A percentile compares a stretch with the other conserved stretches of the same genome.
These are phyloP conservation scores for Talaromyces albobiverticillius DNA, from an alignment of 2,329 filamentous ascomycete species.

Conservation along the genomic window DNA sequence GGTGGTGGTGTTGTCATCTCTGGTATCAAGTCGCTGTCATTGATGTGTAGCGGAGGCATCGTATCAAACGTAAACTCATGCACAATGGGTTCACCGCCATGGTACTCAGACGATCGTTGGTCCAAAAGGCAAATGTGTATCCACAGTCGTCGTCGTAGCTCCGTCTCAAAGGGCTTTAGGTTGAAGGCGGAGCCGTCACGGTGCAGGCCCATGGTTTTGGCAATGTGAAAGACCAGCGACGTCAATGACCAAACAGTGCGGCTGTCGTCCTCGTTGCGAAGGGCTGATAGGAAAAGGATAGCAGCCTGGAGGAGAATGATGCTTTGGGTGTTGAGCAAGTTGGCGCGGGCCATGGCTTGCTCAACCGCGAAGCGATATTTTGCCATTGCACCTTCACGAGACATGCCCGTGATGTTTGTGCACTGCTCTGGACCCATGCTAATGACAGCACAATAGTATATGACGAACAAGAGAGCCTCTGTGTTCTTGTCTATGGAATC, in stretches of 20 bases:
- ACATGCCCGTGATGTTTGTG: neutral
- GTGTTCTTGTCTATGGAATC: neutral
- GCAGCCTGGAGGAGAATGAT: neutral
- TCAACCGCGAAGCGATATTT: neutral
- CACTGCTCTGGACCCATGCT: constrained; percentile 40
- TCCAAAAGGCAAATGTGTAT: constrained; percentile 52
- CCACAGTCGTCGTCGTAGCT: constrained; percentile 67
- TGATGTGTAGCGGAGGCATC: constrained; percentile 53
- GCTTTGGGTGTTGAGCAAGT: neutral
- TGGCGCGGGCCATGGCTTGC: neutral
- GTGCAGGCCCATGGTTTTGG: constrained; percentile 65
- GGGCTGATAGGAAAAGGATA: neutral
- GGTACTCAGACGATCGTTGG: constrained; percentile 26
- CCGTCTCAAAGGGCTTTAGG: constrained; percentile 60
- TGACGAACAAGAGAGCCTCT: neutral
- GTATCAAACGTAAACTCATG: constrained; percentile 19
- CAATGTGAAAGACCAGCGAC: constrained; percentile 61
- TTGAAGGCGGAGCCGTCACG: constrained; percentile 57
- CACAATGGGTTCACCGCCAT: constrained; percentile 19
- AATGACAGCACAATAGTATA: neutral
- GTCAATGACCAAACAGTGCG: constrained; percentile 47
- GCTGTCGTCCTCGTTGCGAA: neutral
- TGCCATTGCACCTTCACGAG: neutral
- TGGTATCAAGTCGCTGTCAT: constrained; percentile 58
- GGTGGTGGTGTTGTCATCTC: constrained; percentile 13